Conservation (phyloP, 1,284 basidiomycete species). For the Malassezia pachydermatis region DNA sequence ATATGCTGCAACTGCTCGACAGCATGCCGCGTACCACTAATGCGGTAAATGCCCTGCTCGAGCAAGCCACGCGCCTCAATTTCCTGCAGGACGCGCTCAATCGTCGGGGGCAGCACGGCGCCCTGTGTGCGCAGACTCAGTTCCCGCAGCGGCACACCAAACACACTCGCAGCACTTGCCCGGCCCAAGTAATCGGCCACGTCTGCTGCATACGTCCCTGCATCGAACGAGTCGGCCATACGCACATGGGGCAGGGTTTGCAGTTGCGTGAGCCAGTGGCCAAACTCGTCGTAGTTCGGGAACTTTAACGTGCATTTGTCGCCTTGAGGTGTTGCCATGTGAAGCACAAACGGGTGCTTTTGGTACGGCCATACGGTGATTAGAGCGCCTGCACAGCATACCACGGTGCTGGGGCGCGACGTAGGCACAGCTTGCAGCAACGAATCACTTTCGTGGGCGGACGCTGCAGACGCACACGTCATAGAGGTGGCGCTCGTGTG, state of each 20-base stretch:
- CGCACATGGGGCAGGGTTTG: slow-evolving; percentile 17
- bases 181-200: slow-evolving; percentile 13
- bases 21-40: slow-evolving; percentile 40
- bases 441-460: slow-evolving; percentile 1
- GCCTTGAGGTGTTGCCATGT: slow-evolving; percentile 34
- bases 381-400: slow-evolving; percentile 22
- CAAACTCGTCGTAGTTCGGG: slow-evolving; percentile 28
- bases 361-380: slow-evolving; percentile 37
- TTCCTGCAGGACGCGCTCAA: slow-evolving; percentile 44
- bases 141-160: slow-evolving; percentile 26
- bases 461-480: not conserved
- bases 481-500: not conserved
- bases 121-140: slow-evolving; percentile 30
- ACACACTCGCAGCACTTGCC: slow-evolving; percentile 23
- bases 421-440: slow-evolving; percentile 21
- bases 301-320: slow-evolving; percentile 39
- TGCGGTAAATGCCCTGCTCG: slow-evolving; percentile 47
- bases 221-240: slow-evolving; percentile 7
- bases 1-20: slow-evolving; percentile 33
- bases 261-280: slow-evolving; percentile 33
- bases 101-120: slow-evolving; percentile 28
- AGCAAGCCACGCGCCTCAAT: slow-evolving; percentile 41
- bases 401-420: slow-evolving; percentile 8
- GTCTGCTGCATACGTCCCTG: slow-evolving; percentile 16
- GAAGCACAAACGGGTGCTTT: slow-evolving; percentile 38